Base-by-base conservation (phyloP, 2,329 filamentous ascomycete species). In the Leptographium procerum region DNA sequence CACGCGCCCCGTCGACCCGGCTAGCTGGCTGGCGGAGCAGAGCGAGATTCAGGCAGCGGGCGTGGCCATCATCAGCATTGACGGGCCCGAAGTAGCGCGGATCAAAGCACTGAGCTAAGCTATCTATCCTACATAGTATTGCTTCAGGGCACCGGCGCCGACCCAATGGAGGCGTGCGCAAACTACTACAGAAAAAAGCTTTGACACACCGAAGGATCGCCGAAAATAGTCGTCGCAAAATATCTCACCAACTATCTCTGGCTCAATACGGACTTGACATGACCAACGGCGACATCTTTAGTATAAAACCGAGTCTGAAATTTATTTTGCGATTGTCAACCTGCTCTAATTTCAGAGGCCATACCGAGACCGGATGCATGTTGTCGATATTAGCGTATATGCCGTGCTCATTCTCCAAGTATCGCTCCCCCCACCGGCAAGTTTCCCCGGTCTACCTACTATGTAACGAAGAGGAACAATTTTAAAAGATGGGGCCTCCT, bases 1-100 rank as follows among this genome's bases (percentile, higher is more conserved):
- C 10, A 91, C 88, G 6, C 84, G 78, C 69, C 80, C 88, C 5
- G 90, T 96, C 2, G 80, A 87, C 69, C 75, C 78, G 9, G 76
- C 69, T 1, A 67, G 61, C 19, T 90, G 87, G 87, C 75, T 75
- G 0, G 71, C 72, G 7, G 77, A 72, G 48, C 80, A 76, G 65
- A 66, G 66, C 57, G 80, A 81, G 56, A 75, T 94, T 62, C 70
- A 75, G 61, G 71, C 69, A 47, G 73, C 71, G 14, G 88, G 87
- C 1, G 84, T 92, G 36, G 72, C 68, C 52, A 73, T 94, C 56
- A 78, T 94, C 50, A 74, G 72, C 57, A 71, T 80, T 60, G 74
- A 80, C 43, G 77, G 81, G 8, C 71, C 73, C 52, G 82, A 86
- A 69, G 74, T 89, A 40, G 70, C 69, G 62, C 75, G 73, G 68